phyloP scores from a whole-genome alignment of 2,329 filamentous ascomycete genomes.

The Plenodomus biglobosus region DNA sequence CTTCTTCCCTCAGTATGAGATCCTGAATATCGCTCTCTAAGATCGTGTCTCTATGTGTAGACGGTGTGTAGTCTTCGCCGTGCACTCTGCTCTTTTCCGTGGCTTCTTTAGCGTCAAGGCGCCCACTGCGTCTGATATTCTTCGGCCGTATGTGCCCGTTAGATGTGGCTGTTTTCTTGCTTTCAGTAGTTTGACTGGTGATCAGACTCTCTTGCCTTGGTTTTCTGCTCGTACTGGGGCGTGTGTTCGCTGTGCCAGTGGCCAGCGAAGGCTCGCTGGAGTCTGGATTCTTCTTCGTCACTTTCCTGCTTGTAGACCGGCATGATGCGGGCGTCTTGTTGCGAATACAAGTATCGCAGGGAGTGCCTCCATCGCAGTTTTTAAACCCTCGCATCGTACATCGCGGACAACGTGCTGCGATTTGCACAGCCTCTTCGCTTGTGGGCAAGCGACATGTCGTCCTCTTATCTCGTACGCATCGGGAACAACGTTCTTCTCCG shows the following conservation, averaged over 20 bases:
- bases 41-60: not conserved
- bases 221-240: too few species aligned
- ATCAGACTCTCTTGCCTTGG: too few species aligned
- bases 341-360: slow-evolving; percentile 12
- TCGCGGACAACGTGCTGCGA: slow-evolving; percentile 16
- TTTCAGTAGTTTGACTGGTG: too few species aligned
- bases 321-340: slow-evolving; percentile 2
- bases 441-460: slow-evolving; percentile 13
- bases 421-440: slow-evolving; percentile 7
- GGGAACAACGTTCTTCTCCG: slow-evolving; percentile 7
- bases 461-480: slow-evolving; percentile 10
- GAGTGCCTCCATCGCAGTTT: slow-evolving; percentile 7
- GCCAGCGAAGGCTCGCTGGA: not conserved
- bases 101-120: not conserved
- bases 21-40: not conserved
- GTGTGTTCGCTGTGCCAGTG: not conserved
- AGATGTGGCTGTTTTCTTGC: too few species aligned
- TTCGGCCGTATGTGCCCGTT: not conserved
- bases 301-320: not conserved
- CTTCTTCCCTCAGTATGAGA: not conserved
- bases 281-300: slow-evolving; percentile 1
- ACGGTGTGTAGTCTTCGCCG: not conserved
- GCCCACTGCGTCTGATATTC: not conserved
- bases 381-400: slow-evolving; percentile 18
- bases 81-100: not conserved